Percentiles rank a stretch among this genome's conserved stretches.
phyloP scores from a whole-genome alignment of 352 stramenopile genomes.

The Pythium sukuiense region DNA sequence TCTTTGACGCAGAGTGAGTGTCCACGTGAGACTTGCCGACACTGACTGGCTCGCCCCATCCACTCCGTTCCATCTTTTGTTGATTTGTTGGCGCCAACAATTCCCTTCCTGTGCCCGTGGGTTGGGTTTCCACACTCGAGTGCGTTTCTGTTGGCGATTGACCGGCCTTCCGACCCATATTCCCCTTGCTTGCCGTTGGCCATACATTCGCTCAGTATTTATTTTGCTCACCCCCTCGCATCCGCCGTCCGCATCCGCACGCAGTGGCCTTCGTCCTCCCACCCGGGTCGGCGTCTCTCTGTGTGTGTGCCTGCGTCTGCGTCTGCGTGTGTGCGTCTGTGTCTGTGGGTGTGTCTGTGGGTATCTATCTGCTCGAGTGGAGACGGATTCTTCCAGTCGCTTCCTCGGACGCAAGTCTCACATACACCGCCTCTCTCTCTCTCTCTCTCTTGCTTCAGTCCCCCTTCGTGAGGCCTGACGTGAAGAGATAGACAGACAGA shows the following conservation, averaged over 20 bases:
- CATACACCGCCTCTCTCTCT: not conserved
- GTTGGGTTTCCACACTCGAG: constrained; percentile 7
- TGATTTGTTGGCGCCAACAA: constrained; percentile 11
- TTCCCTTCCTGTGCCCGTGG: not conserved
- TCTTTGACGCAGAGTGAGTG: not conserved
- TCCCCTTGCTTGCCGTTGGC: constrained; percentile 25
- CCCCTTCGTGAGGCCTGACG: not conserved
- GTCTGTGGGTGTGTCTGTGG: not conserved
- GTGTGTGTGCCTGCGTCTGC: constrained; percentile 2
- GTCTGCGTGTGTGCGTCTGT: not conserved
- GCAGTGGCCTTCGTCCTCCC: not conserved
- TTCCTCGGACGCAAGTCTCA: constrained; percentile 1
- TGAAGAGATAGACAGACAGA: not conserved
- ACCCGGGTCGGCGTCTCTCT: constrained; percentile 8
- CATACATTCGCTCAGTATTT: constrained; percentile 41
- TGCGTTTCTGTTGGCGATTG: constrained; percentile 2
- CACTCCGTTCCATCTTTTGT: not conserved
- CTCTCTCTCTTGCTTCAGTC: not conserved
- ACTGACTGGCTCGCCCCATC: not conserved
- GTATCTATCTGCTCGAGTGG: not conserved
- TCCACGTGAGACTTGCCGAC: constrained; percentile 2
- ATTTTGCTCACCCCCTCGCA: constrained; percentile 36
- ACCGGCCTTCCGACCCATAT: not conserved
- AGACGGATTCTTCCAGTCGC: not conserved
- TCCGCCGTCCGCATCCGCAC: constrained; percentile 7